These are phyloP conservation scores for Epichloe uncinata DNA, from an alignment of 2,329 filamentous ascomycete genomes.

Conservation along the genomic window DNA sequence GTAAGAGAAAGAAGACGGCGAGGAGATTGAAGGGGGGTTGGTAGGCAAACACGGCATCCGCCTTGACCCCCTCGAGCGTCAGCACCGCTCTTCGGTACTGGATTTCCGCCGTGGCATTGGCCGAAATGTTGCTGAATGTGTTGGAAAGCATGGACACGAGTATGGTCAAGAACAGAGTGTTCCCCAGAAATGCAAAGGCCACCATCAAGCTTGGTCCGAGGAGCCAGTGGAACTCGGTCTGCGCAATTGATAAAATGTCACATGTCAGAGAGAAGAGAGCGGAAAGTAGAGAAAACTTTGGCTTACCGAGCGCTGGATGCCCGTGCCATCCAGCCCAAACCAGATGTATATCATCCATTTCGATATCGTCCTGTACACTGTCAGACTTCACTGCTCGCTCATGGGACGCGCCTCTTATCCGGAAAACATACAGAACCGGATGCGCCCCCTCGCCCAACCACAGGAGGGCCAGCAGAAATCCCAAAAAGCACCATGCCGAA, in stretches of 20 bases:
- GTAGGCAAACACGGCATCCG: conserved; percentile 71
- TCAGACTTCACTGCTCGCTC: background rate
- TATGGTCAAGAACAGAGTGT: conserved; percentile 80
- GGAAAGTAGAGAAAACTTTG: background rate
- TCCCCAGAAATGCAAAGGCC: conserved; percentile 72
- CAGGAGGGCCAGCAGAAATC: conserved; percentile 64
- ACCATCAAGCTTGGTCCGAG: conserved; percentile 71
- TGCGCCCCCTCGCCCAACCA: conserved; percentile 59
- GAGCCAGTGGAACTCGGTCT: conserved; percentile 64
- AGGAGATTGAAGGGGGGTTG: conserved; percentile 74
- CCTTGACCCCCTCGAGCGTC: conserved; percentile 72
- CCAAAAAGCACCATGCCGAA: conserved; percentile 73
- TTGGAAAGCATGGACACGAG: conserved; percentile 77
- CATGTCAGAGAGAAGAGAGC: background rate
- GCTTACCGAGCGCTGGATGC: conserved; percentile 42
- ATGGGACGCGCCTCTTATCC: background rate
- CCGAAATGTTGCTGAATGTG: conserved; percentile 66
- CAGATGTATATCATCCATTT: conserved; percentile 94
- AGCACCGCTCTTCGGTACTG: conserved; percentile 70
- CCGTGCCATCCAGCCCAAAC: conserved; percentile 70
- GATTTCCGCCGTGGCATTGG: conserved; percentile 69
- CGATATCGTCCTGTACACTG: conserved; percentile 44
- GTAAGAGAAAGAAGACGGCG: conserved; percentile 59
- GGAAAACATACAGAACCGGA: conserved; percentile 35
- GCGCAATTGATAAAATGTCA: background rate